These are phyloP conservation scores for Solanum corneliomulleri DNA, from an alignment of 257 asterid species.

Conservation along the genomic window DNA sequence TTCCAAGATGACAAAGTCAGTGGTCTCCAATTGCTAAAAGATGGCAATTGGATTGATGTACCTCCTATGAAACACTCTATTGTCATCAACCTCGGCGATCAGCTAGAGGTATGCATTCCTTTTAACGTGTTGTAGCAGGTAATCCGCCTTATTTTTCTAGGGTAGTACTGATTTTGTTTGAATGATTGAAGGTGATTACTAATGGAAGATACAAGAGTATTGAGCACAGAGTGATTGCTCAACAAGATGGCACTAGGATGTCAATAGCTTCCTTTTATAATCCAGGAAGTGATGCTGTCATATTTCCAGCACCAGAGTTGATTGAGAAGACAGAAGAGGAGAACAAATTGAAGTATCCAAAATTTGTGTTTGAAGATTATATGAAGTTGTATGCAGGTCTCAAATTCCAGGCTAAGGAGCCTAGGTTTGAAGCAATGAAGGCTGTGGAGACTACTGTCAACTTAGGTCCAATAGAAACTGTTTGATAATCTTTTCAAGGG, in stretches of 20 bases:
- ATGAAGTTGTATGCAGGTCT: slow-evolving; percentile 59
- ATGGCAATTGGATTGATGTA: slow-evolving; percentile 54
- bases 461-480: slow-evolving; percentile 41
- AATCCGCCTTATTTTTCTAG: not conserved
- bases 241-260: slow-evolving; percentile 47
- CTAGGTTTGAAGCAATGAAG: slow-evolving; percentile 69
- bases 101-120: slow-evolving; percentile 38
- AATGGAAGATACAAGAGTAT: slow-evolving; percentile 61
- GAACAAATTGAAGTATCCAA: slow-evolving; percentile 36
- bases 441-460: slow-evolving; percentile 18
- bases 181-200: slow-evolving; percentile 32
- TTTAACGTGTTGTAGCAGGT: not conserved
- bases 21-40: slow-evolving; percentile 71
- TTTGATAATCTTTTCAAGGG: slow-evolving; percentile 10
- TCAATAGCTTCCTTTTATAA: slow-evolving; percentile 60
- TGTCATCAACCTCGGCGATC: slow-evolving; percentile 58
- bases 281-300: slow-evolving; percentile 57
- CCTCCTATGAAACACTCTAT: slow-evolving; percentile 74
- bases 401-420: slow-evolving; percentile 68
- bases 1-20: slow-evolving; percentile 73
- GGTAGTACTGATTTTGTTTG: not conserved
- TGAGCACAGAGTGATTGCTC: slow-evolving; percentile 48
- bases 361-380: slow-evolving; percentile 68
- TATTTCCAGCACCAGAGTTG: slow-evolving; percentile 46
- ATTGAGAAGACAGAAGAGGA: slow-evolving; percentile 32